A percentile compares a stretch with the other conserved stretches of the same genome.
Evolutionary conservation across 768 basidiomycete genomes (phyloP).

Genomic region (Russula emetica): DNA sequence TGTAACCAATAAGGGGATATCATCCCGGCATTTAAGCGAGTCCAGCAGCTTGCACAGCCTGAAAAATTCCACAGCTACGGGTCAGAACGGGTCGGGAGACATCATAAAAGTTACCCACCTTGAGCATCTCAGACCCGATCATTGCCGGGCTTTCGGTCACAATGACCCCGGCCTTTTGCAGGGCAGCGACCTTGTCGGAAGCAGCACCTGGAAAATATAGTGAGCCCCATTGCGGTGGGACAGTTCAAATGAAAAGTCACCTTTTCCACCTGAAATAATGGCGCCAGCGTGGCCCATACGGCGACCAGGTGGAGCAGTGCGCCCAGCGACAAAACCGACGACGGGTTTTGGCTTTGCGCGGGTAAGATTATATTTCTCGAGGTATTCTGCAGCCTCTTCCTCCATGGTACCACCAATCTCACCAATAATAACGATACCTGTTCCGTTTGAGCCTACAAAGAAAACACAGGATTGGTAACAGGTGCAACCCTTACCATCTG

Average conservation of each 20-base stretch:
- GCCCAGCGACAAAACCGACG: slow-evolving; percentile 96
- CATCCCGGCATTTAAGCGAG: slow-evolving; percentile 44
- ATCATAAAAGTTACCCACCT: slow-evolving; percentile 48
- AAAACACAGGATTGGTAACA: not conserved
- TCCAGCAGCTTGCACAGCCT: slow-evolving; percentile 80
- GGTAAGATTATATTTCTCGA: slow-evolving; percentile 90
- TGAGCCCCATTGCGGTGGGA: not conserved
- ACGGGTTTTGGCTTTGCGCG: slow-evolving; percentile 86
- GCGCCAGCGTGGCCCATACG: slow-evolving; percentile 99
- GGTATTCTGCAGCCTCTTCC: slow-evolving; percentile 96
- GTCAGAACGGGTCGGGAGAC: slow-evolving; percentile 8
- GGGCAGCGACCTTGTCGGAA: slow-evolving; percentile 85
- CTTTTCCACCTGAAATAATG: slow-evolving; percentile 97
- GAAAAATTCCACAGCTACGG: slow-evolving; percentile 1
- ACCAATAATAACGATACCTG: slow-evolving; percentile 95
- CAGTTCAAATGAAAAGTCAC: slow-evolving; percentile 36
- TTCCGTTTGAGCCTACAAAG: slow-evolving; percentile 16
- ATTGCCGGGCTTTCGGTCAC: slow-evolving; percentile 95
- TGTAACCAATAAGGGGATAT: slow-evolving; percentile 32
- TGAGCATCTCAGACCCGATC: slow-evolving; percentile 85
- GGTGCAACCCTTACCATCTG: slow-evolving; percentile 63
- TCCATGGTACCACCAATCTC: slow-evolving; percentile 99
- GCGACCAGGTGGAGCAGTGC: slow-evolving; percentile 94
- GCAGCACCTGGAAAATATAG: slow-evolving; percentile 62
- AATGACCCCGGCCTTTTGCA: slow-evolving; percentile 87